Base-by-base conservation (phyloP, 2,329 filamentous ascomycete genomes). In the Cordyceps farinosa region DNA sequence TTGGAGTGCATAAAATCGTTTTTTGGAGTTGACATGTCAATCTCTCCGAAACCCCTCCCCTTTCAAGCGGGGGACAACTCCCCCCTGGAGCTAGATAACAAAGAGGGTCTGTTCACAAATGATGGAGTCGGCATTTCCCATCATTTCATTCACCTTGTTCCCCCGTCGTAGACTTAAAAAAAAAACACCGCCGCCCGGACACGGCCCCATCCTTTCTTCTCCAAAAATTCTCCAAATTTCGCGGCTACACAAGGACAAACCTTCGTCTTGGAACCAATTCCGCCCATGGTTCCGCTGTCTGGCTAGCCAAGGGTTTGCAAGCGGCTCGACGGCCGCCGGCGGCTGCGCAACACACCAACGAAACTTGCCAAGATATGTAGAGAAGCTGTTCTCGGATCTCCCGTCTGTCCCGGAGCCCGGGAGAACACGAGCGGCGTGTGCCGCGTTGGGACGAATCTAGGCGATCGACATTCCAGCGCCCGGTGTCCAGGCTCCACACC, bases 211-310 rank as follows among this genome's bases (percentile, higher is more conserved):
- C 27, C 11, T 32, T 27, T 42, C 34, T 40, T 59, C 45, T 42
- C 56, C 56, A 59, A 51, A 15, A 50, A 22, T 55, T 55, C 52
- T 17, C 56, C 56, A 59, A 59, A 40, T 59, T 22, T 47, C 56
- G 56, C 56, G 56, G 56, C 56, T 59, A 59, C 45, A 3, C 22
- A 51, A 59, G 56, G 56, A 40, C n/a, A 13, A 51, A 30, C 32
- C 27, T n/a, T 11, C 9, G 9, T 9, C 15, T 51, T 40, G 56
- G 56, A 59, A 59, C 47, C 32, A 59, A 59, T 59, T 59, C 56
- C 56, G 56, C 56, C 13, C 45, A 30, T 4, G 7, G 8, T 59
- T 59, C 56, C 56, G 56, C 56, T 8, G 29, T 38, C n/a, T 48
- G 56, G 45, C 56, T 59, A 59, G 32, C 9, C 45, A 59, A 59